Evolutionary conservation across 2,329 filamentous ascomycete genomes (phyloP), one percentile per base, ranked within the genome.

Genomic region (Sporothrix schenckii): DNA sequence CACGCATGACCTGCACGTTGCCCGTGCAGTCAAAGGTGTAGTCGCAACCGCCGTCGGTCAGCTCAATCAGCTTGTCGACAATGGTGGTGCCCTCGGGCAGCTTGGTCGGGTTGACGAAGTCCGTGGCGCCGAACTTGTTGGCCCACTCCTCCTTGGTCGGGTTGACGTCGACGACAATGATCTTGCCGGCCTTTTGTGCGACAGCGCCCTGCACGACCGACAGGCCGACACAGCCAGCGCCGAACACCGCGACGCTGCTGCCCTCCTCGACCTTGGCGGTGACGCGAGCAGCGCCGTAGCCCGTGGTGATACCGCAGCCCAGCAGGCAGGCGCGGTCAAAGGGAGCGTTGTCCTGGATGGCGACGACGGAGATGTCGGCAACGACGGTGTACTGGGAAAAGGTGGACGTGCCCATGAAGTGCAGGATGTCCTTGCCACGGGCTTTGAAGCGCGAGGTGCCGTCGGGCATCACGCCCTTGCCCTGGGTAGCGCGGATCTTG

Each of bases 21-120:
- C 95, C 95, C 7, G 95, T 99, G 87, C 95, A 98, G 85, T 99
- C 95, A 80, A 99, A 99, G 66, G 95, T 99, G 85, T 97, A 98
- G 84, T 99, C 95, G 80, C 93, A 97, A 67, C 95, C 95, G 75
- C 95, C 95, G 77, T 98, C 95, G 1, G 95, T 99, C 91, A 98
- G 93, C 83, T 98, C 94, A 75, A 98, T 89, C 74, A 99, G 87
- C 84, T 94, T 91, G 78, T 97, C 93, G 77, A 96, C 92, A 76
- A 98, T 91, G 72, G 87, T 92, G 86, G 94, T 91, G 73, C 86
- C 87, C 75, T 88, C 85, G 71, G 77, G 75, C 73, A 94, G 84
- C 81, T 94, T 90, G 72, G 86, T 89, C 58, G 95, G 95, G 86
- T 99, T 98, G 77, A 99, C 92, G 78, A 99, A 99, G 82, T 98